A percentile compares a stretch with the other conserved stretches of the same genome.
These are phyloP conservation scores for Saitozyma sp. DNA, from an alignment of 768 basidiomycete species.

Conservation along the genomic window DNA sequence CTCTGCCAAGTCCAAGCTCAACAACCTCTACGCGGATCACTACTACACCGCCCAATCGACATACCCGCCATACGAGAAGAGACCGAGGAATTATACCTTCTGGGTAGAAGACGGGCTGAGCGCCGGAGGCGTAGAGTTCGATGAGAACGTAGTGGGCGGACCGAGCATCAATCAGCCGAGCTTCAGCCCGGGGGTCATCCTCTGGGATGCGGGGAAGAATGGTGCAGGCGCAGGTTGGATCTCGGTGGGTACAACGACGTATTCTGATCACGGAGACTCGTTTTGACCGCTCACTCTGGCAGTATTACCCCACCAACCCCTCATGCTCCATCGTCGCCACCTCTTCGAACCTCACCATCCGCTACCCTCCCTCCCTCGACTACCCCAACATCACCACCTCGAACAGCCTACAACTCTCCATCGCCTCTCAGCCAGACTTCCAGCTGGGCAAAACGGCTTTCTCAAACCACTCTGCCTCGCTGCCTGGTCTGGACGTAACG, in stretches of 20 bases:
- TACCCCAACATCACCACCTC: conserved; percentile 6
- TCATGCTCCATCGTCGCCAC: conserved; percentile 13
- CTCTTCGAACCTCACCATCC: conserved; percentile 5
- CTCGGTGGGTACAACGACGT: conserved; percentile 19
- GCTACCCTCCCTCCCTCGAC: conserved; percentile 6
- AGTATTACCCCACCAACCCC: conserved; percentile 13
- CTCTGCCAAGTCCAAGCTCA: conserved; percentile 1
- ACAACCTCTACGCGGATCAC: conserved; percentile 6
- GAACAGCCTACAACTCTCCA: conserved; percentile 5
- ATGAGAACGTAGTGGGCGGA: conserved; percentile 16
- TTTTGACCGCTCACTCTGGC: not conserved
- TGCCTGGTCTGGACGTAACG: conserved; percentile 19
- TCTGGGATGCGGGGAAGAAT: conserved; percentile 19
- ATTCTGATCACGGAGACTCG: no score
- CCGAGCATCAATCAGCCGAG: conserved; percentile 9
- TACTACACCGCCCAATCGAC: conserved; percentile 8
- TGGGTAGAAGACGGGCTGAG: conserved; percentile 22
- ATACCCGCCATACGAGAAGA: conserved; percentile 15
- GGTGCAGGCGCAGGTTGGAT: conserved; percentile 20
- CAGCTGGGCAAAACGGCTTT: conserved; percentile 11
- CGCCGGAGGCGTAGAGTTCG: conserved; percentile 18
- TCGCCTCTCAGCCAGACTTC: conserved; percentile 10
- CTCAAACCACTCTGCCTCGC: not conserved
- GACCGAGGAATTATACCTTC: conserved; percentile 17
- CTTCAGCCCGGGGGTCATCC: conserved; percentile 22